These are phyloP conservation scores for Dactylellina drechsleri DNA, from an alignment of 2,329 filamentous ascomycete species.

Conservation along the genomic window DNA sequence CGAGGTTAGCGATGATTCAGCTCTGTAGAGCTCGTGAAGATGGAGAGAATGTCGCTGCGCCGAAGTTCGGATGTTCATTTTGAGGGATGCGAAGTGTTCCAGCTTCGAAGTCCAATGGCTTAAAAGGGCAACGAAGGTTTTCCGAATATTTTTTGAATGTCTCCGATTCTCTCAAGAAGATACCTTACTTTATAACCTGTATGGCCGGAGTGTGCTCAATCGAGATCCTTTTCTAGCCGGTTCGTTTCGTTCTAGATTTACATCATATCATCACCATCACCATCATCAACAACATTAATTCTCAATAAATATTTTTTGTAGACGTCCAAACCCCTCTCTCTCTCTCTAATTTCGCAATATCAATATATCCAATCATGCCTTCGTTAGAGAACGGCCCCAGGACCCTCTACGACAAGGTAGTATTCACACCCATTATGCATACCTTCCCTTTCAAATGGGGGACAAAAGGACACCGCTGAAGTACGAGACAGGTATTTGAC, in stretches of 20 bases:
- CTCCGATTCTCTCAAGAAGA: neutral
- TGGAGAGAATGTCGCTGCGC: no score
- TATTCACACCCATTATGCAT: neutral
- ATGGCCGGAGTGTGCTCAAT: no score
- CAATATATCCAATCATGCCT: conserved; percentile 18
- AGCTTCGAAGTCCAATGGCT: no score
- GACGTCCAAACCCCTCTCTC: no score
- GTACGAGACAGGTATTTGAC: conserved; percentile 76
- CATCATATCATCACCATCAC: neutral
- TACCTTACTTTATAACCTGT: no score
- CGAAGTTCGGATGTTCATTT: conserved; percentile 1
- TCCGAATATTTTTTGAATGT: conserved; percentile 16
- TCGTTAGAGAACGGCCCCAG: conserved; percentile 26
- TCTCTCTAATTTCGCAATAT: no score
- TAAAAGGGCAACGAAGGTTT: neutral
- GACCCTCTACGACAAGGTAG: conserved; percentile 51
- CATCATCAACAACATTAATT: neutral
- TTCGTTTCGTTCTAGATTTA: neutral
- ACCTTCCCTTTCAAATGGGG: neutral
- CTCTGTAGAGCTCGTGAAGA: neutral
- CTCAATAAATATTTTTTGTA: no score
- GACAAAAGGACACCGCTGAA: conserved; percentile 10
- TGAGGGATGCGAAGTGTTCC: neutral
- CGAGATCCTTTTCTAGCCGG: conserved; percentile 5
- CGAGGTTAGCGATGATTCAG: no score